Conservation (phyloP, 371 early-diverging fungal species). For the Syncephalastrum sp. region DNA sequence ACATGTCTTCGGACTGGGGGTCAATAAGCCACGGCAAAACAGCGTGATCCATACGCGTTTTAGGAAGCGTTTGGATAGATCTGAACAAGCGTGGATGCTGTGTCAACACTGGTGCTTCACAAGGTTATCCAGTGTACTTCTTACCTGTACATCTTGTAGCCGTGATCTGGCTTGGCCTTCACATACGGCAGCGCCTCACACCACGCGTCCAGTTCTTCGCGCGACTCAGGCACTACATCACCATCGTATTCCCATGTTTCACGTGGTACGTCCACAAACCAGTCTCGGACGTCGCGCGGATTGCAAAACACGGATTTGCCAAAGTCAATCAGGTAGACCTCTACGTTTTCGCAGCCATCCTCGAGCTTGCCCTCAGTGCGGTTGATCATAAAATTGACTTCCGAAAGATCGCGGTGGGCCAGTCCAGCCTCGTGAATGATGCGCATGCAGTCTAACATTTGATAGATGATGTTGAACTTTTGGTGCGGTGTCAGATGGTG, state of each 20-base stretch:
- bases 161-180: constrained; percentile 62
- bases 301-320: constrained; percentile 65
- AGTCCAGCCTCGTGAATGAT: constrained; percentile 60
- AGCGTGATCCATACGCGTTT: constrained; percentile 50
- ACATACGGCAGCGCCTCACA: constrained; percentile 54
- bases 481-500: constrained; percentile 59
- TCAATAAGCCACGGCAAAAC: constrained; percentile 55
- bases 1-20: constrained; percentile 66
- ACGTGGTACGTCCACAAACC: constrained; percentile 56
- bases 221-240: constrained; percentile 45
- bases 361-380: constrained; percentile 44
- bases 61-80: constrained; percentile 64
- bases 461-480: constrained; percentile 56
- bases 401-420: constrained; percentile 66
- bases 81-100: constrained; percentile 9
- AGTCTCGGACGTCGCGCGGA: constrained; percentile 50
- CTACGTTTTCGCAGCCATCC: constrained; percentile 53
- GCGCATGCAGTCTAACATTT: constrained; percentile 63
- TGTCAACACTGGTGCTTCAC: neutral
- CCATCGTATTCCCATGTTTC: constrained; percentile 42
- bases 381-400: constrained; percentile 70
- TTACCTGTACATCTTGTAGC: constrained; percentile 59
- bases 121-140: neutral
- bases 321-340: constrained; percentile 64
- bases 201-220: constrained; percentile 49